Conservation (phyloP, 495 filamentous ascomycete species). For the Trichoderma parareesei region DNA sequence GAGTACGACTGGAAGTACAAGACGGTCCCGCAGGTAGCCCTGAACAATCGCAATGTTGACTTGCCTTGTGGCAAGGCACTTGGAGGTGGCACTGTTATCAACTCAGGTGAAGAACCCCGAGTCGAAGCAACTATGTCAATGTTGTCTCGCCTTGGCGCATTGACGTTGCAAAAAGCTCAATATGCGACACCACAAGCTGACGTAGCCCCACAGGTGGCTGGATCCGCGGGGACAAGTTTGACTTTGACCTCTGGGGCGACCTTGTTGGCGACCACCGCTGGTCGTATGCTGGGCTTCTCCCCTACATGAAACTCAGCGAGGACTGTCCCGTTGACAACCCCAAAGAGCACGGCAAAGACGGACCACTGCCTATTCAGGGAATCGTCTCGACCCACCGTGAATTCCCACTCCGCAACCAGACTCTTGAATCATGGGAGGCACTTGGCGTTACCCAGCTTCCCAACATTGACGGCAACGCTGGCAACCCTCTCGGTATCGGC, state of each 20-base stretch:
- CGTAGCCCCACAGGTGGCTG: conserved; percentile 26
- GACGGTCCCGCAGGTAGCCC: conserved; percentile 33
- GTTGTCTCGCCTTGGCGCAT: no score
- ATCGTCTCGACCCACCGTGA: conserved; percentile 19
- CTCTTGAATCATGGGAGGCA: conserved; percentile 19
- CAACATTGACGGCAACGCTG: conserved; percentile 23
- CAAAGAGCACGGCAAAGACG: conserved; percentile 20
- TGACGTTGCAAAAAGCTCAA: no score
- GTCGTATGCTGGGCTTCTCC: conserved; percentile 28
- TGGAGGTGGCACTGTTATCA: conserved; percentile 25
- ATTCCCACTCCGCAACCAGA: conserved; percentile 23
- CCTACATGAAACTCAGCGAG: conserved; percentile 24
- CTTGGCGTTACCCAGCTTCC: conserved; percentile 21
- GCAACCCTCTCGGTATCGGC: conserved; percentile 23
- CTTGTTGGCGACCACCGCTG: conserved; percentile 27
- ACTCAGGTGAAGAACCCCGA: conserved; percentile 3
- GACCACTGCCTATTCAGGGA: conserved; percentile 21
- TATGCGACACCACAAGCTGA: conserved; percentile 12
- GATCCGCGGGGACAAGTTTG: conserved; percentile 27
- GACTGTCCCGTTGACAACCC: conserved; percentile 13
- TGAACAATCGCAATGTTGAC: conserved; percentile 25
- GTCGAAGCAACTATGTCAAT: no score
- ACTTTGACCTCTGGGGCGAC: conserved; percentile 38
- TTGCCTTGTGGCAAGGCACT: conserved; percentile 33
- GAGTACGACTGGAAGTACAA: conserved; percentile 58